Conservation (phyloP, 768 basidiomycete species). For the Collybiopsis luxurians region DNA sequence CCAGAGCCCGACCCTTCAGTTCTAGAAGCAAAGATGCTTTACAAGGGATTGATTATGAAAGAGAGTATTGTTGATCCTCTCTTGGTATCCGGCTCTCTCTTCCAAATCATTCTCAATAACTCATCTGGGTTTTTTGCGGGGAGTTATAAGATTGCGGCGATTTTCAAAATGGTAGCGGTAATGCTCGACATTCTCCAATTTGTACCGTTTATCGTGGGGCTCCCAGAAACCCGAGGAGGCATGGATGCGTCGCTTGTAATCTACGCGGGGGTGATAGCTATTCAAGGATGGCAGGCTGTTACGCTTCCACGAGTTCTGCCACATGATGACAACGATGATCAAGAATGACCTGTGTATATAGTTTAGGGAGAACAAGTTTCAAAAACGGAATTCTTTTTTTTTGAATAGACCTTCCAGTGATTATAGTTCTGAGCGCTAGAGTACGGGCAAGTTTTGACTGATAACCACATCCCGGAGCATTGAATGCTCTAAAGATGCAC, state of each 20-base stretch:
- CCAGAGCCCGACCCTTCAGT: not conserved
- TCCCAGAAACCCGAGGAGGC: not conserved
- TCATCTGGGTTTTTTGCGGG: slow-evolving; percentile 1
- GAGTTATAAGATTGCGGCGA: not conserved
- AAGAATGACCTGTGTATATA: too few species aligned
- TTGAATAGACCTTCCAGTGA: too few species aligned
- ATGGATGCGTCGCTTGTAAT: not conserved
- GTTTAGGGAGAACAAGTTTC: too few species aligned
- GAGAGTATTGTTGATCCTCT: slow-evolving; percentile 29
- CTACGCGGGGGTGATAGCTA: not conserved
- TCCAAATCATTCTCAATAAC: slow-evolving; percentile 22
- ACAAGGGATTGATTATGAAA: not conserved
- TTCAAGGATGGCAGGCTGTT: not conserved
- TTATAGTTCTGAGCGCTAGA: too few species aligned
- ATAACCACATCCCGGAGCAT: too few species aligned
- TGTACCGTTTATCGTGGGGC: not conserved
- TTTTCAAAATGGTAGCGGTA: not conserved
- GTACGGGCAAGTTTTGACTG: too few species aligned
- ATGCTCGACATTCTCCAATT: not conserved
- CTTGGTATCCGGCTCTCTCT: slow-evolving; percentile 23
- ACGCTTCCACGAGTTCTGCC: not conserved
- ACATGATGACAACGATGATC: not conserved
- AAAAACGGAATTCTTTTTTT: too few species aligned
- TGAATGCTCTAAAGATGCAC: too few species aligned
- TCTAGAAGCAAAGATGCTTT: not conserved